Base-by-base conservation (phyloP, 1,284 basidiomycete species). In the Cryptococcus deneoformans region DNA sequence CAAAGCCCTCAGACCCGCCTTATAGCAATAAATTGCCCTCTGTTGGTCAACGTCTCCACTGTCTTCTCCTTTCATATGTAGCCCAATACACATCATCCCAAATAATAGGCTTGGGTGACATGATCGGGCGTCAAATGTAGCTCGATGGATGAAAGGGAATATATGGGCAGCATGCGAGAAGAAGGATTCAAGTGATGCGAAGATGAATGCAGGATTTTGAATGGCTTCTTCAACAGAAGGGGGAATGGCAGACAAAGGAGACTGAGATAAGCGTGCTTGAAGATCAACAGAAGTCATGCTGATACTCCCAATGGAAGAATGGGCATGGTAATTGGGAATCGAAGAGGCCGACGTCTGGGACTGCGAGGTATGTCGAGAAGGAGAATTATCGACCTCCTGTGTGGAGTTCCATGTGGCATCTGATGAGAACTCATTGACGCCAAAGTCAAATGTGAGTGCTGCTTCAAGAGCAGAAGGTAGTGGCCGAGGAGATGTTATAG, bases 111-210 rank as follows among this genome's bases (percentile, higher is more conserved):
- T 57, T 47, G 38, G 56, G 29, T 47, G 46, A 9, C 39, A 39
- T 20, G 39, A 9, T 10, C 12, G 44, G 20, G 10, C 20, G 14
- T 36, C 47, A 35, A 57, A 57, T 5, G 56, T 53, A n/a, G 56
- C 40, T 14, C 36, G 36, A 42, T 57, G 56, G 6, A 57, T 20
- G 46, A 57, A 57, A 11, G 56, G 50, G 45, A 57, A 42, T 10
- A 39, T 40, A 14, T 36, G 37, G 6, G 45, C 24, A 34, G 39
- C 35, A 40, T 48, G 10, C 8, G 29, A 20, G 36, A 48, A 39
- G 46, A 46, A 48, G 29, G 47, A 49, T n/a, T 49, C 20, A n/a
- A 49, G 34, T 3, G 47, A 29, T 34, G 47, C 20, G 20, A 10
- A 11, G 47, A 49, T 36, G 5, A 35, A 49, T n/a, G 34, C 34